Base-by-base conservation (phyloP, 345 rosid genomes). In the Eucalyptus virginea region DNA sequence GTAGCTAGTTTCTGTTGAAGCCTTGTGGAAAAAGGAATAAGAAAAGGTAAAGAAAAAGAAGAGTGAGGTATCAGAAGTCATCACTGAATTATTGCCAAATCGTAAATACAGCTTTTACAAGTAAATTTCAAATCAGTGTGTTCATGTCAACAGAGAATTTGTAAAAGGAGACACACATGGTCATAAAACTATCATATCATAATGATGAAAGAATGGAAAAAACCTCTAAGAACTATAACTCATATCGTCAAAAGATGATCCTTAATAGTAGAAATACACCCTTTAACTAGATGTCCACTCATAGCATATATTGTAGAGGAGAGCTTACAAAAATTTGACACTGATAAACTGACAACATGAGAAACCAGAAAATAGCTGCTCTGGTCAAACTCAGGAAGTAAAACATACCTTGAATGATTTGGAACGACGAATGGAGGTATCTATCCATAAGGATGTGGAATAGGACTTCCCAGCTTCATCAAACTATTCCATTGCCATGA, bases 401-500 rank as follows among this genome's bases (percentile, higher is more conserved):
- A 44, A 89, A 52, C 50, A 88, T 89, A 96, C 98, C 98, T 96
- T 95, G 89, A 95, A 96, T 44, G 96, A 50, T 93, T 91, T 96
- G 9, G 97, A 96, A 88, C 94, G 95, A 72, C 95, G 92, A 89
- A 96, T 89, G 5, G 98, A 90, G 90, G 97, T 96, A 90, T 97
- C 97, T 52, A 96, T 92, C 72, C 91, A 91, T 86, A 95, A 87
- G 92, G 96, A 93, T 42, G 89, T 90, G 81, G 94, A 88, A 92
- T 96, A 97, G 17, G 96, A 94, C 90, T 92, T 93, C 91, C 95
- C 94, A 6, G 98, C 97, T 26, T 93, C 94, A 86, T 95, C 94
- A 89, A 97, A 96, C 87, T 93, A 91, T 88, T 91, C 94, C 93
- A 94, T 8, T 49, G 94, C 97, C 88, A 96, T 87, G 89, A 94